These are phyloP conservation scores for Rhazya stricta DNA, from an alignment of 257 asterid genomes.

Conservation along the genomic window DNA sequence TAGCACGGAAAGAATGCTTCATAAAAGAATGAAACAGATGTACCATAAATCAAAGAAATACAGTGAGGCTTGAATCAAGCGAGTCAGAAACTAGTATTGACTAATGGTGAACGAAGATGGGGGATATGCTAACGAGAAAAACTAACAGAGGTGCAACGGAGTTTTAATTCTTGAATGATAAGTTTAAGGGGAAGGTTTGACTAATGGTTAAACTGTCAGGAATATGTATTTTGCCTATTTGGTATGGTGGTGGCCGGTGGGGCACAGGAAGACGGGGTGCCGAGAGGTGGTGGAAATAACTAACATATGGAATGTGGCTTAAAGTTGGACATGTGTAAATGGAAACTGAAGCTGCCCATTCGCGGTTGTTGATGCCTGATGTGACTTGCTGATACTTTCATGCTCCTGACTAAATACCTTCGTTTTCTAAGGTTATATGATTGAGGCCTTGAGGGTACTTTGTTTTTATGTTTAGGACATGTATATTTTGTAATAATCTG, in stretches of 20 bases:
- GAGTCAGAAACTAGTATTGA: not conserved
- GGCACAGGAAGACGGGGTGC: too few relatives aligned
- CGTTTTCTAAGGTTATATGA: too few relatives aligned
- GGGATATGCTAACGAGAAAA: conserved; percentile 16
- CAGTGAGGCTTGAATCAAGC: not conserved
- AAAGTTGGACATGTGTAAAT: not conserved
- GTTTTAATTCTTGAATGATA: not conserved
- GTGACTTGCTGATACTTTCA: too few relatives aligned
- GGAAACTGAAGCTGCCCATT: too few relatives aligned
- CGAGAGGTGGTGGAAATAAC: not conserved
- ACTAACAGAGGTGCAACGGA: conserved; percentile 8
- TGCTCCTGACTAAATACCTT: too few relatives aligned
- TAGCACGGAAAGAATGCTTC: not conserved
- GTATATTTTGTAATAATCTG: too few relatives aligned
- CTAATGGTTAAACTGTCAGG: too few relatives aligned
- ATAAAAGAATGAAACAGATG: not conserved
- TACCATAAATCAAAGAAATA: not conserved
- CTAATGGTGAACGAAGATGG: conserved; percentile 8
- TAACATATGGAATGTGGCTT: not conserved
- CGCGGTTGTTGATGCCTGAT: too few relatives aligned
- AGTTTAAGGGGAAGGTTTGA: not conserved
- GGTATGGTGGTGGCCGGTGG: too few relatives aligned
- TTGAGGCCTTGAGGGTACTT: too few relatives aligned
- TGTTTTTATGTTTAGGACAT: too few relatives aligned
- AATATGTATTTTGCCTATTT: too few relatives aligned